Evolutionary conservation across 805 yeast genomes (phyloP).

Genomic region (Osmozyma mogii): DNA sequence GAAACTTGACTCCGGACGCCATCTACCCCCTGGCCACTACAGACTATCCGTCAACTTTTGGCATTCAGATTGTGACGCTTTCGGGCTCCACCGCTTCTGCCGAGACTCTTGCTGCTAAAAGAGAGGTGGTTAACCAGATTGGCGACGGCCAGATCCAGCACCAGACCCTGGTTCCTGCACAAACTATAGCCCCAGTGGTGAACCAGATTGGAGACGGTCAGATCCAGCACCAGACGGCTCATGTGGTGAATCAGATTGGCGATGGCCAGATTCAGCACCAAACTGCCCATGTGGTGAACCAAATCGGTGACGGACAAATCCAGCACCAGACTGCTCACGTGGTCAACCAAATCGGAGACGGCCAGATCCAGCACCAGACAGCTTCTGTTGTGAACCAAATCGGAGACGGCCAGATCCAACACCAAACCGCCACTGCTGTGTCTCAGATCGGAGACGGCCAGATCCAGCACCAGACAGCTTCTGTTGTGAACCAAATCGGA

Average conservation of each 20-base stretch:
- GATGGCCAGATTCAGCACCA: constrained; percentile 26
- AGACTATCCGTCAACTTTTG: constrained; percentile 49
- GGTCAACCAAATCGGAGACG: constrained; percentile 24
- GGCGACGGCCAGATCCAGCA: constrained; percentile 25
- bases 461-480: constrained; percentile 12
- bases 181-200: constrained; percentile 23
- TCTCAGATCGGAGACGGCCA: constrained; percentile 39
- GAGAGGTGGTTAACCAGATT: constrained; percentile 24
- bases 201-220: constrained; percentile 25
- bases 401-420: constrained; percentile 29
- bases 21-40: constrained; percentile 45
- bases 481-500: constrained; percentile 12
- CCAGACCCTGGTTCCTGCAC: constrained; percentile 17
- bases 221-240: constrained; percentile 1
- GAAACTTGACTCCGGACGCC: constrained; percentile 61
- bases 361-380: constrained; percentile 20
- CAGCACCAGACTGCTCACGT: constrained; percentile 16
- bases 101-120: too few species aligned
- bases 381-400: constrained; percentile 20
- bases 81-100: constrained; percentile 25
- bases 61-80: constrained; percentile 58
- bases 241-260: constrained; percentile 21
- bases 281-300: constrained; percentile 20
- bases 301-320: constrained; percentile 30
- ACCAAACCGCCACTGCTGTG: constrained; percentile 23